Evolutionary conservation across 2,329 filamentous ascomycete species (phyloP).

Genomic region (Calycina herbarum): DNA sequence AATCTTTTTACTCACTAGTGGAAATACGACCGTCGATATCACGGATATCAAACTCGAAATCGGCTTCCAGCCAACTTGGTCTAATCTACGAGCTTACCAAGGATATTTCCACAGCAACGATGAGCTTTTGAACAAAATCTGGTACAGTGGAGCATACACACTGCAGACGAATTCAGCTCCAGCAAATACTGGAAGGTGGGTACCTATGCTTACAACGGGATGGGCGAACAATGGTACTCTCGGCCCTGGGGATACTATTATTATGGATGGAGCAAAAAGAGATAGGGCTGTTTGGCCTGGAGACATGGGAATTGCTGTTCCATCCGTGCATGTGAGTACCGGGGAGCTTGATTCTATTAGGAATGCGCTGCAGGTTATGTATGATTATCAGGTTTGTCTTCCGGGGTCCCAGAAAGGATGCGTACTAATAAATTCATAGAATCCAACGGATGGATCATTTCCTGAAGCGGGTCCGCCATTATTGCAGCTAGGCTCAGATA

Average conservation of each 20-base stretch:
- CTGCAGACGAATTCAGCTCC: constrained; percentile 37
- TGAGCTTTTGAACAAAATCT: constrained; percentile 53
- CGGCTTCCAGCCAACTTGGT: constrained; percentile 46
- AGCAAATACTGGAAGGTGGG: constrained; percentile 36
- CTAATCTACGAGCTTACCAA: constrained; percentile 48
- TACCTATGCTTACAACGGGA: constrained; percentile 33
- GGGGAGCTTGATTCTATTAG: constrained; percentile 51
- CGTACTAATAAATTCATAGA: constrained; percentile 14
- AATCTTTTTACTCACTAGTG: constrained; percentile 41
- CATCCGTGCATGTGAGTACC: constrained; percentile 52
- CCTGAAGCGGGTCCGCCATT: constrained; percentile 32
- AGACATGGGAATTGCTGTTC: constrained; percentile 58
- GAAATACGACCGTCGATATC: constrained; percentile 27
- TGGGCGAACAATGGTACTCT: constrained; percentile 42
- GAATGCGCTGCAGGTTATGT: constrained; percentile 40
- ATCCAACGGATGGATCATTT: constrained; percentile 28
- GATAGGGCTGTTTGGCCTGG: constrained; percentile 62
- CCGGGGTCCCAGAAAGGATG: constrained; percentile 22
- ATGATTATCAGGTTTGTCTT: constrained; percentile 49
- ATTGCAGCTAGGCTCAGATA: constrained; percentile 41
- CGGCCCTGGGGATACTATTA: constrained; percentile 36
- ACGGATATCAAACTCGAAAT: constrained; percentile 40
- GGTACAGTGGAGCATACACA: constrained; percentile 52
- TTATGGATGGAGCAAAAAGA: constrained; percentile 56
- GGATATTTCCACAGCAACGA: constrained; percentile 54